A percentile compares a stretch with the other conserved stretches of the same genome.
Conservation (phyloP, 192 early-diverging fungal species). For the Cetraspora pellucida region DNA sequence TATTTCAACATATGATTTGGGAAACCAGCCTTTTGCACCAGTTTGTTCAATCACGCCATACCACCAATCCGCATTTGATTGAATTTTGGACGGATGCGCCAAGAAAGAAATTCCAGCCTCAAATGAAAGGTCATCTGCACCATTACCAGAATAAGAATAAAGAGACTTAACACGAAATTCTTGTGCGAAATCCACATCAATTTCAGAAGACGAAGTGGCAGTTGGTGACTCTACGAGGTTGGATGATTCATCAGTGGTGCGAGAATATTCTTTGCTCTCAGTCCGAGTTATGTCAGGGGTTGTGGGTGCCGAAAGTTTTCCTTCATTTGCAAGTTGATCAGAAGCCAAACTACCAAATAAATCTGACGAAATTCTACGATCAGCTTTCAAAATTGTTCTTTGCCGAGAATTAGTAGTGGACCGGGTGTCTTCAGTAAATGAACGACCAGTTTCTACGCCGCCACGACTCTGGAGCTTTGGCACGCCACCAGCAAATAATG, state of each 20-base stretch:
- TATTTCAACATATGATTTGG: constrained; percentile 49
- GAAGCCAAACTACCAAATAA: constrained; percentile 53
- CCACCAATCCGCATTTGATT: constrained; percentile 52
- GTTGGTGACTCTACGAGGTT: background rate
- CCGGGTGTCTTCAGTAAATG: background rate
- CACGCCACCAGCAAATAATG: constrained; percentile 69
- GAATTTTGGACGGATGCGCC: constrained; percentile 40
- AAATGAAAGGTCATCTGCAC: constrained; percentile 47
- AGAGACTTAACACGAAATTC: constrained; percentile 42
- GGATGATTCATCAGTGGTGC: background rate
- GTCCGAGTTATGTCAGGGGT: background rate
- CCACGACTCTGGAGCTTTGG: constrained; percentile 62
- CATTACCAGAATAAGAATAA: constrained; percentile 46
- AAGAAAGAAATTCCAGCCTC: constrained; percentile 44
- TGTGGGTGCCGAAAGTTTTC: background rate
- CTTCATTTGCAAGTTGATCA: constrained; percentile 37
- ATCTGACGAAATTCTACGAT: constrained; percentile 51
- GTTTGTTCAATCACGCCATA: constrained; percentile 46
- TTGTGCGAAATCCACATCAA: constrained; percentile 37
- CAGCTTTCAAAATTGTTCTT: constrained; percentile 33
- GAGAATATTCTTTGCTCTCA: constrained; percentile 5
- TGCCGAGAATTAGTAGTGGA: background rate
- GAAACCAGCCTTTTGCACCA: constrained; percentile 50
- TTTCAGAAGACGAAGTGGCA: background rate
- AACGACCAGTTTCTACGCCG: constrained; percentile 30